Conservation (phyloP, 371 early-diverging fungal species). For the Nematocida sp. region DNA sequence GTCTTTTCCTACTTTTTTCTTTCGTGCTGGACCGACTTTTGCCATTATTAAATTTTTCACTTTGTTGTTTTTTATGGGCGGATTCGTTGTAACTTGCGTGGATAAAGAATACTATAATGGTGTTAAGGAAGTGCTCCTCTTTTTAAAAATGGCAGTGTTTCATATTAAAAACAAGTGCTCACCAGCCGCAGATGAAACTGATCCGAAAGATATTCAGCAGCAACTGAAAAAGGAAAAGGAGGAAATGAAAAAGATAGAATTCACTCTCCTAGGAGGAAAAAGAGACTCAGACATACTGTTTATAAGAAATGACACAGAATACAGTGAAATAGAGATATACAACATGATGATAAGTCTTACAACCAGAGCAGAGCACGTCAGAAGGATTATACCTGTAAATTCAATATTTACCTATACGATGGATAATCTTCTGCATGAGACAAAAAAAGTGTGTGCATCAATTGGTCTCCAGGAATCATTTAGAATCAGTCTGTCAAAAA, state of each 20-base stretch:
- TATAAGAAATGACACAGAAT: slow-evolving; percentile 18
- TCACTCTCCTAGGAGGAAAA: slow-evolving; percentile 41
- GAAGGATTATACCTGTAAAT: slow-evolving; percentile 48
- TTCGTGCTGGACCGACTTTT: slow-evolving; percentile 54
- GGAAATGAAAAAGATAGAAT: slow-evolving; percentile 17
- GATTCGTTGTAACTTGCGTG: slow-evolving; percentile 58
- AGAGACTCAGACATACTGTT: slow-evolving; percentile 44
- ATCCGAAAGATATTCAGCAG: background rate
- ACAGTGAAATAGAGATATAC: slow-evolving; percentile 50
- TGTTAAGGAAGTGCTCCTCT: background rate
- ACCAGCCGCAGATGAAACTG: background rate
- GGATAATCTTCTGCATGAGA: slow-evolving; percentile 12
- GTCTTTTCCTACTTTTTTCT: slow-evolving; percentile 73
- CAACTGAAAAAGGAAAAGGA: slow-evolving; percentile 26
- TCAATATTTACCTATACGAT: slow-evolving; percentile 27
- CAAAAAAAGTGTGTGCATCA: slow-evolving; percentile 7
- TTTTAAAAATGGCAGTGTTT: slow-evolving; percentile 27
- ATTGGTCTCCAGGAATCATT: slow-evolving; percentile 25
- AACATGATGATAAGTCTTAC: slow-evolving; percentile 24
- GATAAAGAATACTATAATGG: slow-evolving; percentile 24
- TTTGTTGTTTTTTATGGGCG: slow-evolving; percentile 27
- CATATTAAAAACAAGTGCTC: background rate
- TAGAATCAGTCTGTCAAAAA: slow-evolving; percentile 30
- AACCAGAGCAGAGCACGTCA: slow-evolving; percentile 20
- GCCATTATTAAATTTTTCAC: background rate